A percentile compares a stretch with the other conserved stretches of the same genome.
phyloP scores from a whole-genome alignment of 768 basidiomycete species.

The Agrocybe pediades region DNA sequence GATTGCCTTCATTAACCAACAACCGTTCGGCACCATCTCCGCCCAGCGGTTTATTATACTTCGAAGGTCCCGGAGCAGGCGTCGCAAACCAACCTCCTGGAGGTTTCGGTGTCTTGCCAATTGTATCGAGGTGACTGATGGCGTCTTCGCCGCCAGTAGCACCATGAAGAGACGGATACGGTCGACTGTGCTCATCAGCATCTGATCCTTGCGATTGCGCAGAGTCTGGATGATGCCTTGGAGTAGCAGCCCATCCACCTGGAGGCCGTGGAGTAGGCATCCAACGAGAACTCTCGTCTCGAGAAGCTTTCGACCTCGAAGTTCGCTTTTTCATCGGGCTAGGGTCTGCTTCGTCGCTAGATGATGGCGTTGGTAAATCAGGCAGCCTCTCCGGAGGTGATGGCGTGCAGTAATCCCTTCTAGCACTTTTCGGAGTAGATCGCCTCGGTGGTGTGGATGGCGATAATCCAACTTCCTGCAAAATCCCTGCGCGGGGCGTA shows the following conservation, averaged over 20 bases:
- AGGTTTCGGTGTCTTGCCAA: constrained; percentile 17
- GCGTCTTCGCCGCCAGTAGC: background rate
- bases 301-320: constrained; percentile 6
- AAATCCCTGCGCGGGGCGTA: background rate
- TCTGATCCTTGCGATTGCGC: background rate
- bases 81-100: constrained; percentile 18
- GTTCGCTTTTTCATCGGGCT: constrained; percentile 3
- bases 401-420: constrained; percentile 58
- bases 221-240: constrained; percentile 21
- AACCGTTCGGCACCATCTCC: constrained; percentile 19
- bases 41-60: background rate
- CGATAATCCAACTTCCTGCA: background rate
- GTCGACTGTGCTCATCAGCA: constrained; percentile 3
- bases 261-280: constrained; percentile 17
- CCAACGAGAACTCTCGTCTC: constrained; percentile 5
- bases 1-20: constrained; percentile 5
- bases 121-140: background rate
- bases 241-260: constrained; percentile 40
- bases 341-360: constrained; percentile 33
- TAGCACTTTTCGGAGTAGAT: constrained; percentile 40
- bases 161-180: background rate
- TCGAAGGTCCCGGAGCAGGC: constrained; percentile 4
- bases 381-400: constrained; percentile 65
- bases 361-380: constrained; percentile 67
- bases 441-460: constrained; percentile 20